These are phyloP conservation scores for Arthrobotrys iridis DNA, from an alignment of 2,329 filamentous ascomycete species.

Conservation along the genomic window DNA sequence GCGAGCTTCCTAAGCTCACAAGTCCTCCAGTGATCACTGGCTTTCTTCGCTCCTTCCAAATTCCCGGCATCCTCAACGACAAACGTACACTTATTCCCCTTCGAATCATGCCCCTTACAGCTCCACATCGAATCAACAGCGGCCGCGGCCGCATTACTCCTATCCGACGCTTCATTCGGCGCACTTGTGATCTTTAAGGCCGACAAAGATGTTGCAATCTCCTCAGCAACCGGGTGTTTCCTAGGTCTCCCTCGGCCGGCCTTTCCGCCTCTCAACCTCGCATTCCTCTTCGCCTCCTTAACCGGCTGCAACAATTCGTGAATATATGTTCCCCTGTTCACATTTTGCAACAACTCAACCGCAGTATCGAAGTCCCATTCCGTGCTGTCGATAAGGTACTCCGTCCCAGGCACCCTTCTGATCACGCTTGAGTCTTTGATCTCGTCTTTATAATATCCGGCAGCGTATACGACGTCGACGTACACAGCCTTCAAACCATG, in stretches of 20 bases:
- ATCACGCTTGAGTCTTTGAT: constrained; percentile 41
- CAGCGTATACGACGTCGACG: constrained; percentile 45
- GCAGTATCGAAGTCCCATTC: constrained; percentile 52
- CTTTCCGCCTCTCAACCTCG: constrained; percentile 23
- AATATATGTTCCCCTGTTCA: constrained; percentile 47
- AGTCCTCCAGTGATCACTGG: constrained; percentile 44
- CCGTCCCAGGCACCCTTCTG: constrained; percentile 33
- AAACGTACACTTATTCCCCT: constrained; percentile 26
- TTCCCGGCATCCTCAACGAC: constrained; percentile 30
- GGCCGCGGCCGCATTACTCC: not conserved
- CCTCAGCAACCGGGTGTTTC: constrained; percentile 17
- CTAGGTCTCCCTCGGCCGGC: constrained; percentile 25
- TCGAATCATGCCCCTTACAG: constrained; percentile 33
- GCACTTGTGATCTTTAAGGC: constrained; percentile 35
- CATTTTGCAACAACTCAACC: constrained; percentile 43
- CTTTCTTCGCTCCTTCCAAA: constrained; percentile 44
- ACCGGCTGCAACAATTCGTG: constrained; percentile 46
- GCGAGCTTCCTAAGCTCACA: constrained; percentile 37
- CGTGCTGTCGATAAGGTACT: constrained; percentile 46
- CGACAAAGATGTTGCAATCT: constrained; percentile 34
- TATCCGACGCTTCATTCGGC: constrained; percentile 18
- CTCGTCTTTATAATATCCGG: constrained; percentile 39
- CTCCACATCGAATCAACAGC: constrained; percentile 15
- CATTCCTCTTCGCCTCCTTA: constrained; percentile 41
- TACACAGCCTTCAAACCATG: constrained; percentile 44